Evolutionary conservation across 352 stramenopile genomes (phyloP).

Genomic region (Elongisporangium prolatum): DNA sequence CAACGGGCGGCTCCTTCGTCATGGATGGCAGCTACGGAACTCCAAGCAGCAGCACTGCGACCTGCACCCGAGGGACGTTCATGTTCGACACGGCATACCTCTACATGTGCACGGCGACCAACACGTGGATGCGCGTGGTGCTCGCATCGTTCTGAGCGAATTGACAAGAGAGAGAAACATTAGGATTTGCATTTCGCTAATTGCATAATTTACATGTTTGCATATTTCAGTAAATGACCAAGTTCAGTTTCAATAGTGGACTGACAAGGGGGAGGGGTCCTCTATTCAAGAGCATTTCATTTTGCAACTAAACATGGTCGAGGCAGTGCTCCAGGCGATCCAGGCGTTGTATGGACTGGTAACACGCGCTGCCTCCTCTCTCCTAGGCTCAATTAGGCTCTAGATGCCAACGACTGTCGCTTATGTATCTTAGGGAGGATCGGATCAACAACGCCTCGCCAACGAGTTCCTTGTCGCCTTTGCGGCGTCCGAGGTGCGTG

Average conservation of each 20-base stretch:
- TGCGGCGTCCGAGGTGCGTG: slow-evolving; percentile 32
- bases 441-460: slow-evolving; percentile 51
- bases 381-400: background rate
- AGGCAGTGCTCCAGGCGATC: slow-evolving; percentile 45
- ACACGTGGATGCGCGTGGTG: slow-evolving; percentile 18
- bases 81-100: slow-evolving; percentile 16
- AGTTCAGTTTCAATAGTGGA: no score
- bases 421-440: slow-evolving; percentile 35
- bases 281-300: background rate
- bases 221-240: background rate
- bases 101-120: slow-evolving; percentile 17
- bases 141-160: slow-evolving; percentile 4
- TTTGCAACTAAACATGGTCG: slow-evolving; percentile 19
- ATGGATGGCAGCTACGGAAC: slow-evolving; percentile 11
- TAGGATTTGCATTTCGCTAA: slow-evolving; percentile 2
- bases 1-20: slow-evolving; percentile 18
- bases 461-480: slow-evolving; percentile 68
- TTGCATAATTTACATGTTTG: background rate
- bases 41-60: background rate
- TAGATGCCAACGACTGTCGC: background rate
- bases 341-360: slow-evolving; percentile 67
- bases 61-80: slow-evolving; percentile 13
- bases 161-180: slow-evolving; percentile 2
- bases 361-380: background rate
- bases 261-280: background rate